Evolutionary conservation across 2,329 filamentous ascomycete genomes (phyloP).

Genomic region (Sclerotinia glacialis): DNA sequence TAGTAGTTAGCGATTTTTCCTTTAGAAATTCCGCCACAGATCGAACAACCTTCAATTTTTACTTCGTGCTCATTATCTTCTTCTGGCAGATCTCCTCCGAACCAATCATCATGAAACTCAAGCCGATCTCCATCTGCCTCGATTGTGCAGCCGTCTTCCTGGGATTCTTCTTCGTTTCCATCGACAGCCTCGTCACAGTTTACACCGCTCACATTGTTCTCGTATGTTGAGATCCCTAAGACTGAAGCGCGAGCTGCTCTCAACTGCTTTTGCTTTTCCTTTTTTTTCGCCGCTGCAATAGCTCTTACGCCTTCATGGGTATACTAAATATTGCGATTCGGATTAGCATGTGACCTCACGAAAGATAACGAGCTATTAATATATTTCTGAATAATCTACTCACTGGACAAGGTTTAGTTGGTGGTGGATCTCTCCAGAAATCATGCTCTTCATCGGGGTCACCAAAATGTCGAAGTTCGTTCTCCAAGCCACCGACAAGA

Average conservation of each 20-base stretch:
- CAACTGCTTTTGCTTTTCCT: neutral
- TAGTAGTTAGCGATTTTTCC: neutral
- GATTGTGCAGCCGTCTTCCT: neutral
- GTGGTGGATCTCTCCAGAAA: neutral
- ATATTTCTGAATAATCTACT: neutral
- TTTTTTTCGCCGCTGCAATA: conserved; percentile 1
- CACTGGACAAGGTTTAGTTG: neutral
- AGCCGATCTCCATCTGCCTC: neutral
- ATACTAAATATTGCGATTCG: neutral
- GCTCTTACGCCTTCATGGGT: conserved; percentile 7
- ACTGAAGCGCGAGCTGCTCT: neutral
- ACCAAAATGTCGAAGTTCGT: conserved; percentile 9
- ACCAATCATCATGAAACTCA: conserved; percentile 11
- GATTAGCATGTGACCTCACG: neutral
- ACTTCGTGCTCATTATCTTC: neutral
- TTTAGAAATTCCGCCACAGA: neutral
- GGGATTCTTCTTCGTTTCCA: neutral
- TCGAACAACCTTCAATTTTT: neutral
- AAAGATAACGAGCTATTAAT: neutral
- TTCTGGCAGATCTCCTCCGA: neutral
- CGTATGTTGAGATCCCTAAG: neutral
- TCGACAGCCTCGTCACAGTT: neutral
- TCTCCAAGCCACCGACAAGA: conserved; percentile 5
- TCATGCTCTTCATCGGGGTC: conserved; percentile 14
- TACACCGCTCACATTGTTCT: neutral